phyloP scores from a whole-genome alignment of 2,329 filamentous ascomycete genomes.

The Clonostachys solani region DNA sequence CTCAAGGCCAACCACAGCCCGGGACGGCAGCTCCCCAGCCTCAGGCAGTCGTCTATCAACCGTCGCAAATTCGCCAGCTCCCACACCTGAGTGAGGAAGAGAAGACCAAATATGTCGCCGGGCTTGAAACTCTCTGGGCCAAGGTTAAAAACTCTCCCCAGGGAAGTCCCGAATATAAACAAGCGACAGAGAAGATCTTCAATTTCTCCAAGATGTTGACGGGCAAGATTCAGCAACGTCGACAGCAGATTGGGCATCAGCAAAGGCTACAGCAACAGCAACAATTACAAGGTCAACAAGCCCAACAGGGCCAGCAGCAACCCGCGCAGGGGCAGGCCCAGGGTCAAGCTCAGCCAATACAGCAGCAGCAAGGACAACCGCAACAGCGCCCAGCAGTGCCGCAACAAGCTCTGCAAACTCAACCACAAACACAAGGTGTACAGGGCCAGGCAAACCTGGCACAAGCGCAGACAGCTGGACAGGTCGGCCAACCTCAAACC shows the following conservation, averaged over 20 bases:
- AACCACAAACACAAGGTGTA: not conserved
- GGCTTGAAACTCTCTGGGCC: slow-evolving; percentile 48
- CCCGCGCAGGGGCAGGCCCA: not conserved
- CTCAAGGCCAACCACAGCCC: slow-evolving; percentile 1
- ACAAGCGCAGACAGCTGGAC: not conserved
- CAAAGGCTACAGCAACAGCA: slow-evolving; percentile 16
- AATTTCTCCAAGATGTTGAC: slow-evolving; percentile 58
- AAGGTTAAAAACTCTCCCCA: slow-evolving; percentile 42
- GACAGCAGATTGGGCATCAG: slow-evolving; percentile 23
- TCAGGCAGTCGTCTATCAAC: slow-evolving; percentile 39
- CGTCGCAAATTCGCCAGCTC: slow-evolving; percentile 46
- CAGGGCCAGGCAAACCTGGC: not conserved
- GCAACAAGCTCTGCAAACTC: slow-evolving; percentile 9
- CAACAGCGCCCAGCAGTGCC: slow-evolving; percentile 15
- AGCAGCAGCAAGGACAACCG: slow-evolving; percentile 10
- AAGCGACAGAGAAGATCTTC: slow-evolving; percentile 51
- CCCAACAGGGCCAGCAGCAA: slow-evolving; percentile 13
- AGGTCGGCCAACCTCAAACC: not conserved
- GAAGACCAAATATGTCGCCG: slow-evolving; percentile 53
- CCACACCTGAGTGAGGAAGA: slow-evolving; percentile 48
- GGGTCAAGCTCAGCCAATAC: slow-evolving; percentile 16
- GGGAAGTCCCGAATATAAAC: slow-evolving; percentile 42
- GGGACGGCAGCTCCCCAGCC: slow-evolving; percentile 8
- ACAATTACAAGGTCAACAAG: slow-evolving; percentile 18
- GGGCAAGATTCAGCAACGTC: slow-evolving; percentile 40